Conservation (phyloP, 305 asterid species). For the Fraxinus ornus region DNA sequence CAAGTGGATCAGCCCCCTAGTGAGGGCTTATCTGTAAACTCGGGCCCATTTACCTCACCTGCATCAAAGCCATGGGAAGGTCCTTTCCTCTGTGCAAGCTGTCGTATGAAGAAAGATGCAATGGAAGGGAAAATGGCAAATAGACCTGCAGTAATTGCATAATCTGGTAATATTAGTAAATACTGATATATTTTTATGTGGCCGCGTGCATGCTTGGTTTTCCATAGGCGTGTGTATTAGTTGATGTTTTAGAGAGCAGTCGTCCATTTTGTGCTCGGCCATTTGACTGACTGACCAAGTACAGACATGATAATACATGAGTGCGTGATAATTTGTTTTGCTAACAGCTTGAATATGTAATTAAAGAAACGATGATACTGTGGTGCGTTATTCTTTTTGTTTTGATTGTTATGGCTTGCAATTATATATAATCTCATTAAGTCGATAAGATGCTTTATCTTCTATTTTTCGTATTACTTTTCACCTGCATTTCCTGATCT, state of each 20-base stretch:
- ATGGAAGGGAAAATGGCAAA: constrained; percentile 46
- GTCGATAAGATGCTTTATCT: background rate
- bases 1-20: constrained; percentile 82
- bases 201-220: constrained; percentile 24
- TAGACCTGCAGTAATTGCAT: constrained; percentile 29
- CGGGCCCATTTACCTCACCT: constrained; percentile 87
- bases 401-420: constrained; percentile 9
- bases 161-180: constrained; percentile 27
- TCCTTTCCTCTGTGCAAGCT: constrained; percentile 78
- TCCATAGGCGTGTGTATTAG: constrained; percentile 19
- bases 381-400: background rate
- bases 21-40: constrained; percentile 79
- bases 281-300: constrained; percentile 30
- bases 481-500: background rate
- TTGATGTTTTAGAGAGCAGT: constrained; percentile 33
- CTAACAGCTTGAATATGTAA: constrained; percentile 34
- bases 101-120: constrained; percentile 46
- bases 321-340: constrained; percentile 25
- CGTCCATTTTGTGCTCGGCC: constrained; percentile 30
- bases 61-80: constrained; percentile 96
- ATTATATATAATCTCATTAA: background rate
- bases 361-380: constrained; percentile 18
- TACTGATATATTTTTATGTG: constrained; percentile 25
- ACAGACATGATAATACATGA: constrained; percentile 28
- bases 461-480: background rate